Conservation (phyloP, 441 rosid species). For the Brassica hybrid region DNA sequence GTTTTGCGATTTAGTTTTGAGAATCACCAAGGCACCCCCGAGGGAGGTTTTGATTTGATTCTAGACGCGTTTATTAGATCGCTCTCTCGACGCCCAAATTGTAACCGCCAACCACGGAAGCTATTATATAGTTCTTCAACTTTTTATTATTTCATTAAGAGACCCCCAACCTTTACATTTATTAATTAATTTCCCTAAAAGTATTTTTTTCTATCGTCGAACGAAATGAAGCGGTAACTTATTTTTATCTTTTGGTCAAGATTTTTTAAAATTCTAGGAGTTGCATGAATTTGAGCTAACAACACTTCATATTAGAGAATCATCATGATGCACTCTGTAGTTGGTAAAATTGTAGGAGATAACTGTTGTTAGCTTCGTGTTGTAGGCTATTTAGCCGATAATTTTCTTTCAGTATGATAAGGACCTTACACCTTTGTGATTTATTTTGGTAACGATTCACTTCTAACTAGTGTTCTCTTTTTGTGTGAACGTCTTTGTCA, state of each 20-base stretch:
- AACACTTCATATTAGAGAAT: not conserved
- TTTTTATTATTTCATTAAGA: not conserved
- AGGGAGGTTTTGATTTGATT: constrained; percentile 18
- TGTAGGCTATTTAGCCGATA: not conserved
- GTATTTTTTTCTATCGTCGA: not conserved
- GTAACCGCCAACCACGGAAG: constrained; percentile 27
- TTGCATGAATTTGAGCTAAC: not conserved
- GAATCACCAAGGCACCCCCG: not conserved
- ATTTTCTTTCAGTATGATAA: not conserved
- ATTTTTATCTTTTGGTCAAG: too few species aligned
- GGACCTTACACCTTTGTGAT: not conserved
- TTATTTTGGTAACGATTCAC: not conserved
- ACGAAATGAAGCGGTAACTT: not conserved
- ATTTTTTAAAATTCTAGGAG: too few species aligned
- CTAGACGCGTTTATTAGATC: constrained; percentile 18
- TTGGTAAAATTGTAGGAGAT: not conserved
- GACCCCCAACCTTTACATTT: not conserved
- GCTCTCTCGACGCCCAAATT: not conserved
- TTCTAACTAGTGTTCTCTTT: not conserved
- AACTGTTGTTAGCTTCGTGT: not conserved
- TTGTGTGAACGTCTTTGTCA: not conserved
- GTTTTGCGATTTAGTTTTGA: constrained; percentile 6
- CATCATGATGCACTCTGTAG: not conserved
- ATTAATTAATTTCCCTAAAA: not conserved
- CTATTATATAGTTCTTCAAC: not conserved